Percentiles rank a stretch among this genome's conserved stretches.
Evolutionary conservation across 129 eudicot species (phyloP).

Genomic region (Flaveria bidentis): DNA sequence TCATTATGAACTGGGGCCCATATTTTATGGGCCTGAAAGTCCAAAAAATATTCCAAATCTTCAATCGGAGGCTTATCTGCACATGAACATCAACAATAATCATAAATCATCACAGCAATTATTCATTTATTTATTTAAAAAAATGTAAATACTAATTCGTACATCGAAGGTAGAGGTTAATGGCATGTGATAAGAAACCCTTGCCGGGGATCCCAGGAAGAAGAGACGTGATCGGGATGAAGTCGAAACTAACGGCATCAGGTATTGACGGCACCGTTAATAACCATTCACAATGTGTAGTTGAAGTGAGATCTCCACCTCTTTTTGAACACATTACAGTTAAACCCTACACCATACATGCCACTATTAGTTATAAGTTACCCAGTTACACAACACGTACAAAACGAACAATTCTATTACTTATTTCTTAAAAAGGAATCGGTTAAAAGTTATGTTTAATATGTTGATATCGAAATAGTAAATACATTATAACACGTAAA

Average conservation of each 20-base stretch:
- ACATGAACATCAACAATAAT: background rate
- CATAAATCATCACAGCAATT: background rate
- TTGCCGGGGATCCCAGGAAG: conserved; percentile 77
- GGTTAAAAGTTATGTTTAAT: no score
- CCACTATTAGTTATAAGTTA: background rate
- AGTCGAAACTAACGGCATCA: conserved; percentile 70
- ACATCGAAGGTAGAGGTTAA: conserved; percentile 90
- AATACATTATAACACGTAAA: no score
- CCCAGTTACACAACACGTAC: no score
- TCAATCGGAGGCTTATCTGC: conserved; percentile 85
- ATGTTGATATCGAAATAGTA: background rate
- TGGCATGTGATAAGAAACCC: conserved; percentile 94
- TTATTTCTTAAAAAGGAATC: background rate
- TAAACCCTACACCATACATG: conserved; percentile 55
- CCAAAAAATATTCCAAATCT: conserved; percentile 80
- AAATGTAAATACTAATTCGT: conserved; percentile 23
- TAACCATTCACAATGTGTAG: conserved; percentile 81
- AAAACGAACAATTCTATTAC: no score
- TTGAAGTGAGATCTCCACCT: conserved; percentile 71
- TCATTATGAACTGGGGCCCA: conserved; percentile 95
- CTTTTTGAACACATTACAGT: conserved; percentile 71
- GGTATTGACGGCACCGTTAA: conserved; percentile 75
- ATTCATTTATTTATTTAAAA: background rate
- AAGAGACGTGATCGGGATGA: conserved; percentile 87
- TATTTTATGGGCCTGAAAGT: conserved; percentile 74